These are phyloP conservation scores for Paramecium primaurelia DNA, from an alignment of 73 alveolate genomes.

Conservation along the genomic window DNA sequence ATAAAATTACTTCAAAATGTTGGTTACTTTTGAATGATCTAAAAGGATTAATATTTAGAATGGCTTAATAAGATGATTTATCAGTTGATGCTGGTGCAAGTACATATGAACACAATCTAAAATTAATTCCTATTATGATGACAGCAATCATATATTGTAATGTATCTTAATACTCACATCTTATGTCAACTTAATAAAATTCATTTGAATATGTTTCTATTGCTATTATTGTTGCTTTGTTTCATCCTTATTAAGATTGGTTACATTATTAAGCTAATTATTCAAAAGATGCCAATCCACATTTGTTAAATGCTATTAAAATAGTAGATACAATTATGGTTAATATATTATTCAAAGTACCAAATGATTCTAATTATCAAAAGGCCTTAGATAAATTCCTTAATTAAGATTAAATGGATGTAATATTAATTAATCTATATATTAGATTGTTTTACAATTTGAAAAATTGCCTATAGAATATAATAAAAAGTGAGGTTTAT, in stretches of 20 bases:
- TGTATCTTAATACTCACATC: background rate
- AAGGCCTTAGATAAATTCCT: background rate
- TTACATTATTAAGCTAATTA: background rate
- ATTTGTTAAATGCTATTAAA: background rate
- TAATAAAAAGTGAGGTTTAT: background rate
- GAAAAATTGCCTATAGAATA: background rate
- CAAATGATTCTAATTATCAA: background rate
- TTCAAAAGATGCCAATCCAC: background rate
- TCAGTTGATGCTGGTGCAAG: constrained; percentile 40
- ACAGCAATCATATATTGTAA: background rate
- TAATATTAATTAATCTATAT: background rate
- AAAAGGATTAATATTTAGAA: constrained; percentile 35
- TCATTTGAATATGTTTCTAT: background rate
- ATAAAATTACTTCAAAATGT: background rate
- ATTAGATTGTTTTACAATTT: background rate
- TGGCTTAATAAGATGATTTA: constrained; percentile 7
- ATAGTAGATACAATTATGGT: background rate
- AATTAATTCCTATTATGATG: background rate
- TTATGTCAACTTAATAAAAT: background rate
- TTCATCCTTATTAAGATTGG: constrained; percentile 14
- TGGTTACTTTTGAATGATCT: constrained; percentile 34
- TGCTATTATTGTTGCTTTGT: background rate
- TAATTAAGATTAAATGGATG: background rate
- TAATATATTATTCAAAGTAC: background rate
- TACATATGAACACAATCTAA: background rate